These are phyloP conservation scores for Globisporangium viniferum DNA, from an alignment of 352 stramenopile species.

Conservation along the genomic window DNA sequence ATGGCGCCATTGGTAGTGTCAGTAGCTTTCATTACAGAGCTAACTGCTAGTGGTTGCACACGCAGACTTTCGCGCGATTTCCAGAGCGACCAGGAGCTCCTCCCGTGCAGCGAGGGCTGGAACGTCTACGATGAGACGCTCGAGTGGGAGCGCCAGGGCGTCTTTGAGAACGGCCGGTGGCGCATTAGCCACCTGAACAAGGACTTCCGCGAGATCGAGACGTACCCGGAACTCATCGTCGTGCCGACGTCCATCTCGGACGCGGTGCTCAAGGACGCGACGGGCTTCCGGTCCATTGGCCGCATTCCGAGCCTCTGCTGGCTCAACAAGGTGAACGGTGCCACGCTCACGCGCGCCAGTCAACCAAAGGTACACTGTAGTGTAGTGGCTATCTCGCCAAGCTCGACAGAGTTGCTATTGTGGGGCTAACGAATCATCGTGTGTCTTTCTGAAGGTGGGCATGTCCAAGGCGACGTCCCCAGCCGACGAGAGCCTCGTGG, in stretches of 20 bases:
- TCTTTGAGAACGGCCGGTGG: slow-evolving; percentile 68
- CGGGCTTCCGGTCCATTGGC: slow-evolving; percentile 65
- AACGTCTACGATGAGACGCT: slow-evolving; percentile 54
- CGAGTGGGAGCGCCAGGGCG: slow-evolving; percentile 77
- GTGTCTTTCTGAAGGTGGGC: slow-evolving; percentile 30
- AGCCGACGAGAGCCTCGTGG: slow-evolving; percentile 68
- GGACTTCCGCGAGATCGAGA: slow-evolving; percentile 83
- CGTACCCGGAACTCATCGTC: slow-evolving; percentile 93
- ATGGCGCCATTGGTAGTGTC: neutral
- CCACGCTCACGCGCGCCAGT: slow-evolving; percentile 68
- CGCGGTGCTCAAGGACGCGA: slow-evolving; percentile 74
- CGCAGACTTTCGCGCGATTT: slow-evolving; percentile 44
- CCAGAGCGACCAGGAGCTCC: slow-evolving; percentile 41
- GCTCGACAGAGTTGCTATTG: neutral
- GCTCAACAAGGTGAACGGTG: slow-evolving; percentile 67
- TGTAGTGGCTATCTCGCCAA: no score
- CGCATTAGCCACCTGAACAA: slow-evolving; percentile 59
- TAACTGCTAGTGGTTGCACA: no score
- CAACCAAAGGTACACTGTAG: slow-evolving; percentile 56
- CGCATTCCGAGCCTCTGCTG: slow-evolving; percentile 73
- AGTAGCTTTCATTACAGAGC: no score
- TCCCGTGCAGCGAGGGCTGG: slow-evolving; percentile 64
- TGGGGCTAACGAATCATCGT: neutral
- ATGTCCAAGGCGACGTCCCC: slow-evolving; percentile 78
- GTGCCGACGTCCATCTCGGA: slow-evolving; percentile 90